phyloP scores from a whole-genome alignment of 176 grass and related monocot species.

The Puccinellia tenuiflora region DNA sequence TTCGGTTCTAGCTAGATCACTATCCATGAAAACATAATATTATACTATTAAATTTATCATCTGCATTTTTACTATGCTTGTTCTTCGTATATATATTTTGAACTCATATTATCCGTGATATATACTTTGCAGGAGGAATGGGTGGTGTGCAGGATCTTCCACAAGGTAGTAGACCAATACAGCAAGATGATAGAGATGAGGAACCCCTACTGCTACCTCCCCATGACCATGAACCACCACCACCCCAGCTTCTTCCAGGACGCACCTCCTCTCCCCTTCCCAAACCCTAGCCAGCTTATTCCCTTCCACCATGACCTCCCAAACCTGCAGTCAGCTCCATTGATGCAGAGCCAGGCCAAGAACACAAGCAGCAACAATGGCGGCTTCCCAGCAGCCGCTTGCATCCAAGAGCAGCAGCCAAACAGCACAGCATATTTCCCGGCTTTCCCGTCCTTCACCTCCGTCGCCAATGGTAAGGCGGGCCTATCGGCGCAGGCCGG shows the following conservation, averaged over 20 bases:
- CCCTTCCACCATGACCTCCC: constrained; percentile 43
- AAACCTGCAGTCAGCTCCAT: constrained; percentile 24
- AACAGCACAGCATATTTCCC: neutral
- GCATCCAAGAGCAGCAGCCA: constrained; percentile 10
- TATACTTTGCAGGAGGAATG: constrained; percentile 68
- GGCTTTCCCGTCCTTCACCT: constrained; percentile 32
- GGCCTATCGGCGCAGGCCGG: neutral
- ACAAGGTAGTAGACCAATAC: constrained; percentile 67
- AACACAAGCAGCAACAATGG: neutral
- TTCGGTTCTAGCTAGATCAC: neutral
- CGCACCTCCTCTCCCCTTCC: constrained; percentile 19
- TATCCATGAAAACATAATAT: neutral
- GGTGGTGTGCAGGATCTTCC: constrained; percentile 97
- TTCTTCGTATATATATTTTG: neutral
- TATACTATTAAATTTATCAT: neutral
- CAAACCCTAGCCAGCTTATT: constrained; percentile 51
- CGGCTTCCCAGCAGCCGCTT: constrained; percentile 4
- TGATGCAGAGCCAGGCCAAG: constrained; percentile 21
- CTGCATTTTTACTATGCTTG: neutral
- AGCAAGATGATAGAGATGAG: constrained; percentile 48
- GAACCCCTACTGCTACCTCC: constrained; percentile 46
- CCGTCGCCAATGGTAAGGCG: constrained; percentile 15
- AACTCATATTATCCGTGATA: neutral
- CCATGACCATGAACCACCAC: constrained; percentile 32
- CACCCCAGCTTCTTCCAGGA: constrained; percentile 37